Percentiles rank a stretch among this genome's conserved stretches.
These are phyloP conservation scores for Talaromyces funiculosus DNA, from an alignment of 2,329 filamentous ascomycete species.

Conservation along the genomic window DNA sequence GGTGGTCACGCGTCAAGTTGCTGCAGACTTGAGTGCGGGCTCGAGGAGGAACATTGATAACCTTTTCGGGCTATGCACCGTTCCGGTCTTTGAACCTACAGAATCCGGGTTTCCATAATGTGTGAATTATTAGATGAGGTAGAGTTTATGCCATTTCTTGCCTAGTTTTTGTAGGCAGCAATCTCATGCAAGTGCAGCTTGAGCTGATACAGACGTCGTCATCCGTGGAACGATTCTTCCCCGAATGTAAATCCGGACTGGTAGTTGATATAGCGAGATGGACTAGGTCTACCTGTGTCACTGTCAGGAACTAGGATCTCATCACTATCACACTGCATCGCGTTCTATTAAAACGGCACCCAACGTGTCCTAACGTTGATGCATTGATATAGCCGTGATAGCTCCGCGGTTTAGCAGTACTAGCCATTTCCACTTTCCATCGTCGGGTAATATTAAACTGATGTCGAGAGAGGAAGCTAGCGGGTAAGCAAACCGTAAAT, in stretches of 20 bases:
- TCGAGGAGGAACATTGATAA: not conserved
- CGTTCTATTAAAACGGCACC: not conserved
- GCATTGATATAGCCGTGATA: not conserved
- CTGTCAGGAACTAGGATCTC: conserved; percentile 6
- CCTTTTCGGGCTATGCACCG: not conserved
- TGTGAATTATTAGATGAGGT: not conserved
- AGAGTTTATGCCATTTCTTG: not conserved
- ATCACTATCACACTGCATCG: not conserved
- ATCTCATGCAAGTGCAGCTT: not conserved
- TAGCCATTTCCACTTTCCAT: not conserved
- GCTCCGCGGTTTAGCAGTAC: not conserved
- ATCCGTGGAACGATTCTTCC: conserved; percentile 1
- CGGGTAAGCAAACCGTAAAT: not conserved
- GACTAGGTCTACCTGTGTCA: not conserved
- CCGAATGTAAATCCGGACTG: not conserved
- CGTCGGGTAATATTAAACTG: not conserved
- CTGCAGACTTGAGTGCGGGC: not conserved
- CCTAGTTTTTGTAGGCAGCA: not conserved
- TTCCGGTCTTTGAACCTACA: not conserved
- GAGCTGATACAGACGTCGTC: not conserved
- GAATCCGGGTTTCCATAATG: no score
- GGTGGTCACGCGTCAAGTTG: not conserved
- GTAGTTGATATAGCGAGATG: not conserved
- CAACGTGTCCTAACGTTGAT: conserved; percentile 1
- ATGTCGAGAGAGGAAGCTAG: not conserved